Percentiles rank a stretch among this genome's conserved stretches.
Conservation (phyloP, 805 yeast species). For the Metschnikowia koreensis region DNA sequence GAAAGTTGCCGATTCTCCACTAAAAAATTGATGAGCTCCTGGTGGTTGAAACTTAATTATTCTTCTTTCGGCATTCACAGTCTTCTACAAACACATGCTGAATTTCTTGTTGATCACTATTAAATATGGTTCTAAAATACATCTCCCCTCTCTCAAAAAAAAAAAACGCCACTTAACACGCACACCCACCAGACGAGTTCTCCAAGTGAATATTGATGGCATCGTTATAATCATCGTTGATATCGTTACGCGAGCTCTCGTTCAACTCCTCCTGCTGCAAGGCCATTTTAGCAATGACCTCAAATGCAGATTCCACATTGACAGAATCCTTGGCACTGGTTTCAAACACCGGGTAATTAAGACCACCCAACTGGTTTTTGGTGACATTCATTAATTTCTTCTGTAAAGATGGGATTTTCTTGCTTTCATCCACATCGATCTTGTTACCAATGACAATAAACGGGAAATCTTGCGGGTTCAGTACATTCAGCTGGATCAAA, state of each 20-base stretch:
- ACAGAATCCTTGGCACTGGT: slow-evolving; percentile 98
- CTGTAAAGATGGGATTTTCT: slow-evolving; percentile 62
- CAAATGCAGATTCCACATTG: slow-evolving; percentile 93
- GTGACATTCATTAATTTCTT: slow-evolving; percentile 51
- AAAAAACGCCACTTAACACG: slow-evolving; percentile 46
- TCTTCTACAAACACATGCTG: neutral
- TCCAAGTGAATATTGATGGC: slow-evolving; percentile 94
- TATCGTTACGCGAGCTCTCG: slow-evolving; percentile 63
- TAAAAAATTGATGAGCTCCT: too few species aligned
- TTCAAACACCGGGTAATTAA: slow-evolving; percentile 80
- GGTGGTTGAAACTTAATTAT: too few species aligned
- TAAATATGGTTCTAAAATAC: slow-evolving; percentile 1
- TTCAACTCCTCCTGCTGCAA: slow-evolving; percentile 91
- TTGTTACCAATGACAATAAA: slow-evolving; percentile 94
- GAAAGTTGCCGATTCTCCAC: too few species aligned
- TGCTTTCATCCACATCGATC: slow-evolving; percentile 89
- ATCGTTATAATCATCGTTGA: slow-evolving; percentile 84
- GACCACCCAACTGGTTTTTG: slow-evolving; percentile 55
- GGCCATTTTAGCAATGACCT: slow-evolving; percentile 93
- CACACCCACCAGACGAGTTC: slow-evolving; percentile 72
- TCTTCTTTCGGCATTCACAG: too few species aligned
- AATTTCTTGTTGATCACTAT: neutral
- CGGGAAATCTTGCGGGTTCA: slow-evolving; percentile 93
- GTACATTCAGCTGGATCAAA: slow-evolving; percentile 86
- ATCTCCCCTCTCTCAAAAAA: neutral